Percentiles rank a stretch among this genome's conserved stretches.
Evolutionary conservation across 495 filamentous ascomycete genomes (phyloP).

Genomic region (Aspergillus affinis): DNA sequence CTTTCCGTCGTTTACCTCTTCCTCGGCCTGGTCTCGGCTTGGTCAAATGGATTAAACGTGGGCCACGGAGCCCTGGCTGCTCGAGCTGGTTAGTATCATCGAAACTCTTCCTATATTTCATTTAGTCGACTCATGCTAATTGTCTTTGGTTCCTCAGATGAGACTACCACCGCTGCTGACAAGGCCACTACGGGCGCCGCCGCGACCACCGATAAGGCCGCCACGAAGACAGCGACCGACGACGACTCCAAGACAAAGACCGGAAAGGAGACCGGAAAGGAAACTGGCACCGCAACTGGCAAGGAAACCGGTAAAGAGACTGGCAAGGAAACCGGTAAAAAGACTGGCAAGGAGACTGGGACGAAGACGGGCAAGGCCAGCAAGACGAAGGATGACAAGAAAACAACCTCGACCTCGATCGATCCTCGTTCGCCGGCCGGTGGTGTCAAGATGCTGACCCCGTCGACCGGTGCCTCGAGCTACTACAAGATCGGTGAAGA

Average conservation of each 20-base stretch:
- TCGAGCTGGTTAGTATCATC: conserved; percentile 31
- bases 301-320: conserved; percentile 23
- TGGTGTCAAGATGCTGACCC: conserved; percentile 79
- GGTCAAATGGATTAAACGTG: conserved; percentile 41
- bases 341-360: conserved; percentile 25
- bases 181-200: conserved; percentile 25
- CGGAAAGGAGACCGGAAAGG: conserved; percentile 14
- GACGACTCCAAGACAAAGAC: conserved; percentile 15
- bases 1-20: conserved; percentile 37
- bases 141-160: conserved; percentile 15
- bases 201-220: conserved; percentile 20
- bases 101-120: neutral
- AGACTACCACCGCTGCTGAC: conserved; percentile 23
- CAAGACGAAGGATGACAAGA: conserved; percentile 33
- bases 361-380: conserved; percentile 28
- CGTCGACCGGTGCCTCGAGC: conserved; percentile 57
- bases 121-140: conserved; percentile 3
- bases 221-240: conserved; percentile 23
- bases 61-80: conserved; percentile 33
- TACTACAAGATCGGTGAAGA: conserved; percentile 88
- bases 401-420: conserved; percentile 46
- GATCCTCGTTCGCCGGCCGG: conserved; percentile 65
- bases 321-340: conserved; percentile 18
- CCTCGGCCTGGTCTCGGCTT: conserved; percentile 50
- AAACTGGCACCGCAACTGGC: conserved; percentile 18